These are phyloP conservation scores for Acrocalymma vagum DNA, from an alignment of 2,329 filamentous ascomycete genomes.

Conservation along the genomic window DNA sequence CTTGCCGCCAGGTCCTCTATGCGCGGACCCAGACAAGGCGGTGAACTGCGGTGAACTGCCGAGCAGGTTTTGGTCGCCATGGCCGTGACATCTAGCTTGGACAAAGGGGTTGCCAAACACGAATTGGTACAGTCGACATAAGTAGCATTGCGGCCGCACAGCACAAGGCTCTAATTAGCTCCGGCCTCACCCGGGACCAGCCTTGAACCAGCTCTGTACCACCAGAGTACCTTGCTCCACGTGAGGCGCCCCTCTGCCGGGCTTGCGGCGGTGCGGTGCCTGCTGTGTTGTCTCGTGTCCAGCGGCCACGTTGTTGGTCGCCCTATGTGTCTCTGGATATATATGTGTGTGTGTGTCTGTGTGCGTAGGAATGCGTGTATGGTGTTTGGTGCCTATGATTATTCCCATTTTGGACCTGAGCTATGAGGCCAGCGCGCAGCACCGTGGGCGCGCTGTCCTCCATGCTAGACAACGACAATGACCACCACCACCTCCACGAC, in stretches of 20 bases:
- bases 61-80: too few species aligned
- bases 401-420: conserved; percentile 21
- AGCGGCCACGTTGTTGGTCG: conserved; percentile 42
- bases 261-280: conserved; percentile 34
- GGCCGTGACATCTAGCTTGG: conserved; percentile 38
- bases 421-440: conserved; percentile 22
- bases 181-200: conserved; percentile 41
- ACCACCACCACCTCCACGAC: too few species aligned
- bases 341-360: too few species aligned
- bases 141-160: conserved; percentile 24
- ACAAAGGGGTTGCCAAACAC: conserved; percentile 25
- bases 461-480: conserved; percentile 4
- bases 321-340: too few species aligned
- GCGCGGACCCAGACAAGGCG: too few species aligned
- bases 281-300: conserved; percentile 40
- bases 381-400: too few species aligned
- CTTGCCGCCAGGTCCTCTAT: too few species aligned
- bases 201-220: conserved; percentile 21
- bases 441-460: conserved; percentile 13
- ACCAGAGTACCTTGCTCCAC: conserved; percentile 30
- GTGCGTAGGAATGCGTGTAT: too few species aligned
- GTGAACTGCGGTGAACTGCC: conserved; percentile 47
- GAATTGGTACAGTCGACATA: too few species aligned
- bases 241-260: conserved; percentile 32
- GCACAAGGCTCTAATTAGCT: conserved; percentile 34